phyloP scores from a whole-genome alignment of 163 green algal species.

The Chlamydomonas reinhardtii region DNA sequence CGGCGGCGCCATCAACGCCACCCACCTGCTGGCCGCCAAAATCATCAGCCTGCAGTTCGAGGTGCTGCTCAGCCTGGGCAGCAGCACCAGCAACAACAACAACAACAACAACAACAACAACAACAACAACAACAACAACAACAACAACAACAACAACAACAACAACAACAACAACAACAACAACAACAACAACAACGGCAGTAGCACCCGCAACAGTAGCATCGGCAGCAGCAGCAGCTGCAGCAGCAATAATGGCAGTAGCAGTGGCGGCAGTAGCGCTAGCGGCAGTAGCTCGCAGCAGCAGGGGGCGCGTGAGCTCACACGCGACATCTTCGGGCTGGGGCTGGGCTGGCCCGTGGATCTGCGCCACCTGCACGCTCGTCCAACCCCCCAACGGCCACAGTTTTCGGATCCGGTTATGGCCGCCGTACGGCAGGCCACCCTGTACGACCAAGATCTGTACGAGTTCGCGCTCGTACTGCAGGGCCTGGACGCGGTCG shows the following conservation, averaged over 20 bases:
- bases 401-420: background rate
- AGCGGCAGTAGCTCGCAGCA: no score
- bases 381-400: background rate
- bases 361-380: constrained; percentile 37
- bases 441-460: background rate
- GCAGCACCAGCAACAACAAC: no score
- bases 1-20: constrained; percentile 12
- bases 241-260: no score
- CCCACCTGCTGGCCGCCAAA: constrained; percentile 43
- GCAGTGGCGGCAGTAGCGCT: no score
- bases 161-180: no score
- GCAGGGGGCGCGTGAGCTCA: background rate
- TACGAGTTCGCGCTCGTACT: constrained; percentile 44
- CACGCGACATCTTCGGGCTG: constrained; percentile 38
- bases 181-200: no score
- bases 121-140: no score
- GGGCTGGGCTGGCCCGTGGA: constrained; percentile 38
- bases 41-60: constrained; percentile 45
- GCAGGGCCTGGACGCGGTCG: constrained; percentile 34
- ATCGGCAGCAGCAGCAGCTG: no score
- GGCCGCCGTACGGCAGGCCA: background rate
- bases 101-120: no score
- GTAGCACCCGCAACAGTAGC: no score
- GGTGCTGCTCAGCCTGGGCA: constrained; percentile 26
- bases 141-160: no score